Conservation (phyloP, 2,329 filamentous ascomycete species). For the Fusarium sublunatum region DNA sequence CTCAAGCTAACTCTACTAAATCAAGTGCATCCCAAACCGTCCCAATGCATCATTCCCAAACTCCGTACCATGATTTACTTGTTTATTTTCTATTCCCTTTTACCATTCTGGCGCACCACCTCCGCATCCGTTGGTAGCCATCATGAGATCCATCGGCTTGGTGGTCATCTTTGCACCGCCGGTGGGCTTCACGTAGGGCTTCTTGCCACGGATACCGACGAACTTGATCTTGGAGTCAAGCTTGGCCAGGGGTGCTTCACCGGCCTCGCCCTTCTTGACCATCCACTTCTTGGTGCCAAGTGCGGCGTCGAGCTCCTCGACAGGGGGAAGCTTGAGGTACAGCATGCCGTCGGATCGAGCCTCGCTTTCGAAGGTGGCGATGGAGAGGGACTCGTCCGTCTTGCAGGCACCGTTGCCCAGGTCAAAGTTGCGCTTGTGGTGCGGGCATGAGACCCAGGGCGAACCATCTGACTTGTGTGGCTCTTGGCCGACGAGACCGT, state of each 20-base stretch:
- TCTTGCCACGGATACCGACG: constrained; percentile 58
- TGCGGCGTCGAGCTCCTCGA: constrained; percentile 82
- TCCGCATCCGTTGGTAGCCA: constrained; percentile 55
- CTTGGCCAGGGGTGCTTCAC: constrained; percentile 54
- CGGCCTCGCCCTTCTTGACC: constrained; percentile 76
- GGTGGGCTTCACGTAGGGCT: constrained; percentile 53
- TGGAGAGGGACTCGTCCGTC: constrained; percentile 79
- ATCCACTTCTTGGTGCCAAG: constrained; percentile 84
- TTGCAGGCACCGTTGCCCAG: constrained; percentile 77
- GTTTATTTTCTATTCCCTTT: constrained; percentile 5
- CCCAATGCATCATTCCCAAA: constrained; percentile 7
- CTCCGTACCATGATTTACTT: constrained; percentile 17
- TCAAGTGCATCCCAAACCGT: constrained; percentile 8
- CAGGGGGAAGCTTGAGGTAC: constrained; percentile 82
- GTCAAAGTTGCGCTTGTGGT: constrained; percentile 91
- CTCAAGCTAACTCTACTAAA: constrained; percentile 5
- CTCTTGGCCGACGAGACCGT: constrained; percentile 82
- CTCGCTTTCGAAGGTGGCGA: constrained; percentile 84
- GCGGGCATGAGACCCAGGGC: constrained; percentile 88
- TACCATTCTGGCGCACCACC: constrained; percentile 60
- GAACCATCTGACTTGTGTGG: constrained; percentile 42
- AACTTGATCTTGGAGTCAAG: constrained; percentile 61
- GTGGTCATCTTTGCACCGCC: constrained; percentile 48
- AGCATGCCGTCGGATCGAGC: constrained; percentile 79
- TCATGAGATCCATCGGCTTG: constrained; percentile 54